Evolutionary conservation across 2,329 filamentous ascomycete genomes (phyloP).

Genomic region (Verticillium nonalfalfae): DNA sequence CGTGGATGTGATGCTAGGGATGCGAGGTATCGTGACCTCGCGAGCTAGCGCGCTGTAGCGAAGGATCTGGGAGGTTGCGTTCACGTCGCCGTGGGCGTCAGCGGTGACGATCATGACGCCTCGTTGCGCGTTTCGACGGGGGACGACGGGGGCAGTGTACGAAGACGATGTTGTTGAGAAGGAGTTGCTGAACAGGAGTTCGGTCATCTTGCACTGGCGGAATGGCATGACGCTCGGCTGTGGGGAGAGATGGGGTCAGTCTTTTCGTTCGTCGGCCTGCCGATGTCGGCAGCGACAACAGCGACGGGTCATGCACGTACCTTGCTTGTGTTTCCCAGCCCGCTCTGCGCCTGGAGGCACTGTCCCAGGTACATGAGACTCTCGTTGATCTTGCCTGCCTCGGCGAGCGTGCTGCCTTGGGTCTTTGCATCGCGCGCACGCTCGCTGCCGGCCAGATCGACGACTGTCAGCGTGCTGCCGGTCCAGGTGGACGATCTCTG

Average conservation of each 20-base stretch:
- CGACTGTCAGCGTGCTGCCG: constrained; percentile 76
- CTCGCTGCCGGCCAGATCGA: constrained; percentile 90
- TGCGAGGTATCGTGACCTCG: constrained; percentile 85
- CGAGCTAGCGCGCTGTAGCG: constrained; percentile 89
- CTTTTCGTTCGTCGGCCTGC: constrained; percentile 9
- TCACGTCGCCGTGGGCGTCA: constrained; percentile 88
- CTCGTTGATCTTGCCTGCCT: constrained; percentile 98
- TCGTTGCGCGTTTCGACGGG: constrained; percentile 67
- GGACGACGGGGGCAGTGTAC: constrained; percentile 29
- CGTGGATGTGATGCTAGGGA: constrained; percentile 74
- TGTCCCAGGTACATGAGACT: constrained; percentile 97
- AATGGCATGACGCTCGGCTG: constrained; percentile 71
- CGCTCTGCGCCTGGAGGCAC: constrained; percentile 91
- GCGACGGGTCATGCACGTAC: constrained; percentile 31
- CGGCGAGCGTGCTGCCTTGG: constrained; percentile 81
- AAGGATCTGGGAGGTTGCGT: constrained; percentile 92
- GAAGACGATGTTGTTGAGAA: constrained; percentile 59
- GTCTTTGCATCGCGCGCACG: constrained; percentile 91
- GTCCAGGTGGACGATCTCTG: constrained; percentile 57
- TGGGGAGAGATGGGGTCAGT: constrained; percentile 5
- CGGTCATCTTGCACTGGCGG: constrained; percentile 79
- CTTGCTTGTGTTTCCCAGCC: constrained; percentile 67
- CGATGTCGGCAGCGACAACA: constrained; percentile 1
- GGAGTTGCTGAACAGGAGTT: constrained; percentile 81
- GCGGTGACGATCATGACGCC: constrained; percentile 96